These are phyloP conservation scores for Leccinum barrowsii DNA, from an alignment of 768 basidiomycete genomes.

Conservation along the genomic window DNA sequence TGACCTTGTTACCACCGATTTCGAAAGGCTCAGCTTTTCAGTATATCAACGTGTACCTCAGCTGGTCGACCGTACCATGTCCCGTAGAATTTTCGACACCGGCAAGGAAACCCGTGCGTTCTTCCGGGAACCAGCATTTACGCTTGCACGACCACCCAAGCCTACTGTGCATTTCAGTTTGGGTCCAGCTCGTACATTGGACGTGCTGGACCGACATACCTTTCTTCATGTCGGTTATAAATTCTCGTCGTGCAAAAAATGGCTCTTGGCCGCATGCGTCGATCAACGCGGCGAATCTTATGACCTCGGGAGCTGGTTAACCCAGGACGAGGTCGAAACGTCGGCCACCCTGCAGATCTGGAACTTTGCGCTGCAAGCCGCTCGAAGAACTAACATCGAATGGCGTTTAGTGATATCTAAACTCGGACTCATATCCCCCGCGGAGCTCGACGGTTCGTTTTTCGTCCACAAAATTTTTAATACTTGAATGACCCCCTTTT, in stretches of 20 bases:
- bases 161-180: constrained; percentile 37
- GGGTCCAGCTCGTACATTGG: constrained; percentile 40
- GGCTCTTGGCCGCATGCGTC: constrained; percentile 71
- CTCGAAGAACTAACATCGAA: constrained; percentile 65
- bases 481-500: background rate
- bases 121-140: constrained; percentile 65
- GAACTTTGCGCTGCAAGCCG: constrained; percentile 63
- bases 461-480: background rate
- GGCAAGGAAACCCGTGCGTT: constrained; percentile 41
- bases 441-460: constrained; percentile 64
- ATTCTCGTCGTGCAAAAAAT: constrained; percentile 63
- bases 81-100: constrained; percentile 45
- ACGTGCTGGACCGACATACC: constrained; percentile 54
- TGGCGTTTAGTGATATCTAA: constrained; percentile 78
- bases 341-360: constrained; percentile 62
- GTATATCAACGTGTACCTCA: constrained; percentile 71
- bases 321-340: constrained; percentile 43
- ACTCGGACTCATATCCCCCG: constrained; percentile 53
- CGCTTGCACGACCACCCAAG: constrained; percentile 47
- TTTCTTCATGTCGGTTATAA: constrained; percentile 77
- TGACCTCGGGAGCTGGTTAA: constrained; percentile 64
- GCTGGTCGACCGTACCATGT: constrained; percentile 58
- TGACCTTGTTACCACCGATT: constrained; percentile 20
- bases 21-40: constrained; percentile 54
- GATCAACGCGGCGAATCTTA: constrained; percentile 79